Conservation (phyloP, 2,329 filamentous ascomycete genomes). For the Pseudogymnoascus sp. region DNA sequence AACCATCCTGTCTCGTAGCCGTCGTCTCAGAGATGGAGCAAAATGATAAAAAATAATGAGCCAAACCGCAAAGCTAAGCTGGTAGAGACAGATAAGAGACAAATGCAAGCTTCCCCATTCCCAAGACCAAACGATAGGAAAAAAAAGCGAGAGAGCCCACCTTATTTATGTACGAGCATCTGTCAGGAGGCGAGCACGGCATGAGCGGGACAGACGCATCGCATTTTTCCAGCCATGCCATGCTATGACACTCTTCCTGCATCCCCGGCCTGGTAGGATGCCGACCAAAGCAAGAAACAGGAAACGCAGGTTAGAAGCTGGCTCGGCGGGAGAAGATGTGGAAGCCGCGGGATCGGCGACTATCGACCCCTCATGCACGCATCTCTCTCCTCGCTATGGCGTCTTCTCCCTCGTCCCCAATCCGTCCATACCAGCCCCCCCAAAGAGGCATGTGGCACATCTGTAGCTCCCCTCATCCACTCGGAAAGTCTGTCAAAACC, state of each 20-base stretch:
- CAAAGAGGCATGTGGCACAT: background rate
- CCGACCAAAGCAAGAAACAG: background rate
- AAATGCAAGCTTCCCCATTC: background rate
- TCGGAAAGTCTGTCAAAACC: background rate
- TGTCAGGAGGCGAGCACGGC: background rate
- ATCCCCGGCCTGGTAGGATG: background rate
- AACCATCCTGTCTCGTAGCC: conserved; percentile 31
- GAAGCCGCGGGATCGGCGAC: conserved; percentile 1
- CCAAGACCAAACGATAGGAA: background rate
- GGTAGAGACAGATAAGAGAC: background rate
- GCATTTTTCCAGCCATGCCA: background rate
- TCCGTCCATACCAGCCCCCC: background rate
- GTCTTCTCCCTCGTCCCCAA: background rate
- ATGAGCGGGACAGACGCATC: background rate
- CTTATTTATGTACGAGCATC: background rate
- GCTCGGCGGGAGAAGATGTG: background rate
- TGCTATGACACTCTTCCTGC: background rate
- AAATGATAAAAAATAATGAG: background rate
- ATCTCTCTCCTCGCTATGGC: background rate
- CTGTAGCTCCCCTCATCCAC: background rate
- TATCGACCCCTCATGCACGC: conserved; percentile 2
- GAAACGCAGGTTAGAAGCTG: background rate
- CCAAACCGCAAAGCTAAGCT: background rate
- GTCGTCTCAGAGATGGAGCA: background rate
- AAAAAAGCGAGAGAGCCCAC: background rate